Evolutionary conservation across 1,139 yeast genomes (phyloP), one percentile per base, ranked within the genome.

Genomic region (Pichia kudriavzevii): DNA sequence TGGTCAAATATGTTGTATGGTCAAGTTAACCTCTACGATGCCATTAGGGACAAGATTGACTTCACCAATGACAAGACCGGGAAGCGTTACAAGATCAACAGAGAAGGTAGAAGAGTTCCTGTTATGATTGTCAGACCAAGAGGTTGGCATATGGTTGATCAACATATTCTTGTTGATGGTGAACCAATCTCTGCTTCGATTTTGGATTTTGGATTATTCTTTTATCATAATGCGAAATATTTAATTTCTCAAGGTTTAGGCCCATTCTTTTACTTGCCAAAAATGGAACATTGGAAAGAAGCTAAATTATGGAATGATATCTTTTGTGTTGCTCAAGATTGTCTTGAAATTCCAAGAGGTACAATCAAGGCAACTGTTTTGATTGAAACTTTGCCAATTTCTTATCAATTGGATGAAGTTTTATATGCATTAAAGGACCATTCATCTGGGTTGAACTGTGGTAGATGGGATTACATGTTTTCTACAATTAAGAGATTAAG

Each of bases 21-120:
- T 40, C 98, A 91, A 65, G 85, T 82, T 47, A 88, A 91, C 62
- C 67, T 91, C 53, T 87, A 76, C 63, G 97, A 91, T 57, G 96
- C 87, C 26, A 72, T 79, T 36, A 71, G 91, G 61, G 71, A 77
- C 52, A 70, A 77, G 53, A 67, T 80, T 53, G 63, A 67, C 44
- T 79, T 69, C 52, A 60, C 60, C 22, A 53, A 56, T 35, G 54
- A 53, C 16, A 57, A 59, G 28, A 64, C 77, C 31, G 72, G 75
- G 43, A 73, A 75, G 40, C 38, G 55, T 24, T 57, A 57, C 40
- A 51, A 49, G 36, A 52, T 57, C 30, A 47, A 53, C 30, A 75
- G 74, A 58, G 67, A 71, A 34, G 69, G 72, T 21, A 63, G 79
- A 55, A 72, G 72, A 52, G 58, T 64, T 21, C 88, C 91, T 41